A percentile compares a stretch with the other conserved stretches of the same genome.
Conservation (phyloP, 2,329 filamentous ascomycete species). For the Apiospora koreana region DNA sequence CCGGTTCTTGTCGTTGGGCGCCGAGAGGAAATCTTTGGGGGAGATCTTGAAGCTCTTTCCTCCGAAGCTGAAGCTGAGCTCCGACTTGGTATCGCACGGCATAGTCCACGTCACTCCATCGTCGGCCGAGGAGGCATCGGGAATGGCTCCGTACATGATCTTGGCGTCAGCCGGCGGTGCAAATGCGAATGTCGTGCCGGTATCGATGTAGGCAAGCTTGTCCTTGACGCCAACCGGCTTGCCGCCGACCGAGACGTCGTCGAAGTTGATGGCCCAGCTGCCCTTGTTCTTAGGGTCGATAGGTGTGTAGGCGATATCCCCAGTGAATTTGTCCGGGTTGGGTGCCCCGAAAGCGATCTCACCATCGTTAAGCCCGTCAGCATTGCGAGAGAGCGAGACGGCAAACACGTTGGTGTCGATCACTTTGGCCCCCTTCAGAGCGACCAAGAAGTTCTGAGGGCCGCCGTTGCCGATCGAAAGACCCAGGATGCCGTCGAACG, state of each 20-base stretch:
- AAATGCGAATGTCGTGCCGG: slow-evolving; percentile 79
- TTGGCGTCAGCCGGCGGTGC: slow-evolving; percentile 68
- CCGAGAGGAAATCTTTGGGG: slow-evolving; percentile 69
- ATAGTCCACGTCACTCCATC: slow-evolving; percentile 67
- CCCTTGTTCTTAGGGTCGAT: slow-evolving; percentile 43
- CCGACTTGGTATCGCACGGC: slow-evolving; percentile 67
- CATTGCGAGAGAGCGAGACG: slow-evolving; percentile 67
- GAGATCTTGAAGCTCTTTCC: slow-evolving; percentile 67
- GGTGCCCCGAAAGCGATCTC: slow-evolving; percentile 76
- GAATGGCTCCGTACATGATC: slow-evolving; percentile 67
- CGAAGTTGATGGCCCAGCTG: slow-evolving; percentile 72
- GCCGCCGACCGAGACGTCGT: slow-evolving; percentile 64
- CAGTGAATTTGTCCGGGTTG: slow-evolving; percentile 67
- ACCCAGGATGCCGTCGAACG: slow-evolving; percentile 86
- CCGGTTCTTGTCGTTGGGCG: slow-evolving; percentile 41
- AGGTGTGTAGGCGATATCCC: slow-evolving; percentile 67
- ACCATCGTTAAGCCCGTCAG: slow-evolving; percentile 68
- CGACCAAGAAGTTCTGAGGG: slow-evolving; percentile 68
- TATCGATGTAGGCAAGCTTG: slow-evolving; percentile 74
- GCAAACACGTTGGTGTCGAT: slow-evolving; percentile 68
- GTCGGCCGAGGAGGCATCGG: slow-evolving; percentile 55
- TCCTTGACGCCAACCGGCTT: slow-evolving; percentile 56
- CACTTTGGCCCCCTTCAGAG: slow-evolving; percentile 55
- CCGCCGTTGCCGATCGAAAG: slow-evolving; percentile 64
- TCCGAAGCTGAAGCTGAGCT: slow-evolving; percentile 68